A percentile compares a stretch with the other conserved stretches of the same genome.
Evolutionary conservation across 1,139 yeast species (phyloP).

Genomic region (Kurtzmaniella quercitrusa): DNA sequence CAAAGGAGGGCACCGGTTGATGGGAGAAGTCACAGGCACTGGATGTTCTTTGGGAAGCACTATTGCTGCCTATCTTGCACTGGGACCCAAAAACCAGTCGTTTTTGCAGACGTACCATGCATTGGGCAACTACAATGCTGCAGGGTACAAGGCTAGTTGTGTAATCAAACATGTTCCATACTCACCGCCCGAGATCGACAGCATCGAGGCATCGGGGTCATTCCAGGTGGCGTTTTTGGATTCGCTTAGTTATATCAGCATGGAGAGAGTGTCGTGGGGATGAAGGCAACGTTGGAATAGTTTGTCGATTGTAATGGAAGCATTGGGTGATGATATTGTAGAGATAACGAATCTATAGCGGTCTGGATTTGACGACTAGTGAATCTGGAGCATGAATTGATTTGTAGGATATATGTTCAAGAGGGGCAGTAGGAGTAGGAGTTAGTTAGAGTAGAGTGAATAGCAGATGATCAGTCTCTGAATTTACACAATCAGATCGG

Average conservation of each 20-base stretch:
- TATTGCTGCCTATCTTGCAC: slow-evolving; percentile 55
- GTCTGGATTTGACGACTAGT: too few species aligned
- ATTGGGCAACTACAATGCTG: slow-evolving; percentile 56
- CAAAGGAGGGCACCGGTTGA: slow-evolving; percentile 59
- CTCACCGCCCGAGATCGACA: background rate
- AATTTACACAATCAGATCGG: too few species aligned
- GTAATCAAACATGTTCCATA: background rate
- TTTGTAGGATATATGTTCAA: too few species aligned
- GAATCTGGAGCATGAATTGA: too few species aligned
- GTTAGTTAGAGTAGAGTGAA: too few species aligned
- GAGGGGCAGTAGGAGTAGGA: too few species aligned
- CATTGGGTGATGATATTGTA: too few species aligned
- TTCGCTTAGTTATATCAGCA: slow-evolving; percentile 19
- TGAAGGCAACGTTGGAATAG: background rate
- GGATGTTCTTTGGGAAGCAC: slow-evolving; percentile 85
- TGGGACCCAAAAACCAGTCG: background rate
- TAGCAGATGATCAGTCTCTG: too few species aligned
- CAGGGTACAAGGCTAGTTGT: slow-evolving; percentile 55
- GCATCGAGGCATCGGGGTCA: slow-evolving; percentile 43
- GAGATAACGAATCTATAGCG: too few species aligned
- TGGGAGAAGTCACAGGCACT: slow-evolving; percentile 81
- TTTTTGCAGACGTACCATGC: slow-evolving; percentile 28
- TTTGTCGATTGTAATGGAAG: background rate
- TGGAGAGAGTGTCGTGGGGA: background rate
- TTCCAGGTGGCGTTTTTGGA: slow-evolving; percentile 48